Percentiles rank a stretch among this genome's conserved stretches.
Conservation (phyloP, 1,284 basidiomycete species). For the Tylopilus sp. region DNA sequence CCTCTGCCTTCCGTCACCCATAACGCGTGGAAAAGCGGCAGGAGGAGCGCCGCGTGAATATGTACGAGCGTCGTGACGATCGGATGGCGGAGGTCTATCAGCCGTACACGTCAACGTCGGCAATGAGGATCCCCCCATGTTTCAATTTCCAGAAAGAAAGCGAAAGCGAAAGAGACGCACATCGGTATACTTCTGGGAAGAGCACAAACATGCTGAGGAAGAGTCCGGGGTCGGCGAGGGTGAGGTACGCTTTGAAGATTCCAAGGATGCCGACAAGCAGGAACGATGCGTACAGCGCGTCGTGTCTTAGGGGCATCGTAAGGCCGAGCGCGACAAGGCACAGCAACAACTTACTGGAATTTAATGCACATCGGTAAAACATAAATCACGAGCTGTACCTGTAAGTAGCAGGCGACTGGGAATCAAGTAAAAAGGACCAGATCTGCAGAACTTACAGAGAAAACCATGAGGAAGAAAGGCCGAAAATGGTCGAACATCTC, state of each 20-base stretch:
- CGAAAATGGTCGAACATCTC: slow-evolving; percentile 99
- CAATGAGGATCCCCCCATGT: too few relatives aligned
- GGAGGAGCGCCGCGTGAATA: slow-evolving; percentile 79
- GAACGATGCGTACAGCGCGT: slow-evolving; percentile 79
- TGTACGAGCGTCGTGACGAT: slow-evolving; percentile 84
- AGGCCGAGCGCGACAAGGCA: not conserved
- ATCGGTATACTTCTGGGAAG: slow-evolving; percentile 81
- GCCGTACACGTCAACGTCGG: slow-evolving; percentile 54
- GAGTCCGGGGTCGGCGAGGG: slow-evolving; percentile 83
- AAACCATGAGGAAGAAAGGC: slow-evolving; percentile 93
- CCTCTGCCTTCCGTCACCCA: slow-evolving; percentile 93
- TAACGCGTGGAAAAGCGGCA: slow-evolving; percentile 88
- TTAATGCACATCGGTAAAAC: slow-evolving; percentile 83
- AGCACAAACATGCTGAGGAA: slow-evolving; percentile 79
- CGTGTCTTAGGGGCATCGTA: slow-evolving; percentile 51
- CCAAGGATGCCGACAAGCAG: slow-evolving; percentile 76
- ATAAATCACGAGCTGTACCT: slow-evolving; percentile 87
- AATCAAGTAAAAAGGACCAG: not conserved
- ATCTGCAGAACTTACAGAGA: slow-evolving; percentile 61
- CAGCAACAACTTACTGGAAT: slow-evolving; percentile 57
- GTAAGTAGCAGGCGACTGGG: slow-evolving; percentile 16
- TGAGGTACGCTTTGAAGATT: slow-evolving; percentile 91
- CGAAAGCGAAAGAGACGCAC: slow-evolving; percentile 61
- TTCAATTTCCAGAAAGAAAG: too few relatives aligned
- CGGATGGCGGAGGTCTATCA: slow-evolving; percentile 82